Evolutionary conservation across 2,329 filamentous ascomycete species (phyloP).

Genomic region (Triangularia verruculosa): DNA sequence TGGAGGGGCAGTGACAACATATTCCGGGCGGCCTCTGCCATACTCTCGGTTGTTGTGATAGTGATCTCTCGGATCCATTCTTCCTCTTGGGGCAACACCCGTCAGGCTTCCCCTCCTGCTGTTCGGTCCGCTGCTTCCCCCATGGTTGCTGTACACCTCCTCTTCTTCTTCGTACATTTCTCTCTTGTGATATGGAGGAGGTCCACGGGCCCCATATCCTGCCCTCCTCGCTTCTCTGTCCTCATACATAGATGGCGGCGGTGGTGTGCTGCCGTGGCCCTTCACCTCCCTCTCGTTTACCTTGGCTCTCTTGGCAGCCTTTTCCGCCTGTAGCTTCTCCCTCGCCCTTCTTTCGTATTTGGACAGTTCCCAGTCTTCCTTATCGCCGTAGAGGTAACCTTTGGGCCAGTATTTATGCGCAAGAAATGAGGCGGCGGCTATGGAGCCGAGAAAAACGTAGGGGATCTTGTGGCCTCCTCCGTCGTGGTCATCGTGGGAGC

Average conservation of each 20-base stretch:
- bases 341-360: constrained; percentile 10
- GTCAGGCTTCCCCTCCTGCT: background rate
- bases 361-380: constrained; percentile 36
- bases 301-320: constrained; percentile 11
- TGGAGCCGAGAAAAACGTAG: constrained; percentile 37
- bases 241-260: background rate
- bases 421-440: constrained; percentile 37
- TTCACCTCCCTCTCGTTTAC: background rate
- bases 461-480: constrained; percentile 33
- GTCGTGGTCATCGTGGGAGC: constrained; percentile 14
- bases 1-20: background rate
- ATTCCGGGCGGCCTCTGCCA: background rate
- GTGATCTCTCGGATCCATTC: background rate
- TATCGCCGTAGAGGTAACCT: constrained; percentile 38
- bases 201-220: background rate
- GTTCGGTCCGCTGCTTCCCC: background rate
- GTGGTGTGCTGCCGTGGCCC: background rate
- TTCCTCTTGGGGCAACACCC: background rate
- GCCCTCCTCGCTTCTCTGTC: background rate
- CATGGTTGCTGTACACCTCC: background rate
- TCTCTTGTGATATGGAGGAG: background rate
- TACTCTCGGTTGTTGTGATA: background rate
- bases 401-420: constrained; percentile 41
- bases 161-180: background rate
- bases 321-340: constrained; percentile 17